Percentiles rank a stretch among this genome's conserved stretches.
Conservation (phyloP, 768 basidiomycete species). For the Naganishia kalamii region DNA sequence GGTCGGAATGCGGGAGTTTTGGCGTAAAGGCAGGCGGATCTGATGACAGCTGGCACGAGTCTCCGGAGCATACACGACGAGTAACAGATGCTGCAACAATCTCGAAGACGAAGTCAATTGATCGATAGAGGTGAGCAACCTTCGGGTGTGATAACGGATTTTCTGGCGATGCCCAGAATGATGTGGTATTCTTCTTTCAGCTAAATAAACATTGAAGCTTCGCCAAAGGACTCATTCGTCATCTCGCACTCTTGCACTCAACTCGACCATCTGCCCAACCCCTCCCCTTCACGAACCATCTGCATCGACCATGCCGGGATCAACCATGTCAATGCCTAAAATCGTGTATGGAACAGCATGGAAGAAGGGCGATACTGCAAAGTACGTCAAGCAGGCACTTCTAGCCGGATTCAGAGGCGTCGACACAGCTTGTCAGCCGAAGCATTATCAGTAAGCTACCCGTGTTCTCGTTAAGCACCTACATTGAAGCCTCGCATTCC, state of each 20-base stretch:
- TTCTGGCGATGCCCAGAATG: too few relatives aligned
- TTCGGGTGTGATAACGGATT: too few relatives aligned
- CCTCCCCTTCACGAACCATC: too few relatives aligned
- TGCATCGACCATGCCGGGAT: neutral
- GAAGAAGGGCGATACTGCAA: slow-evolving; percentile 66
- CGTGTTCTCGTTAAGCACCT: neutral
- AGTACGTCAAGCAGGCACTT: slow-evolving; percentile 65
- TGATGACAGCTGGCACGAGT: slow-evolving; percentile 9
- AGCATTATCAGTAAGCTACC: slow-evolving; percentile 36
- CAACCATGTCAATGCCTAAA: slow-evolving; percentile 27
- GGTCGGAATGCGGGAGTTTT: slow-evolving; percentile 1
- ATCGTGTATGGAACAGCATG: slow-evolving; percentile 52
- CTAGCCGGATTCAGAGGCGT: slow-evolving; percentile 71
- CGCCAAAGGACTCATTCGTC: too few relatives aligned
- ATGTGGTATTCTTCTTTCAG: too few relatives aligned
- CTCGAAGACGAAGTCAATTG: too few relatives aligned
- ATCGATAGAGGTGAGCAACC: too few relatives aligned
- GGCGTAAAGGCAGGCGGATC: neutral
- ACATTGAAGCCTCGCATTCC: slow-evolving; percentile 1
- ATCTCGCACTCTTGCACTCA: too few relatives aligned
- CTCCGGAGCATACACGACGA: slow-evolving; percentile 14
- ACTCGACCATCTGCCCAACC: too few relatives aligned
- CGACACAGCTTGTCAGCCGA: slow-evolving; percentile 62
- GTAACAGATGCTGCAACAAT: neutral
- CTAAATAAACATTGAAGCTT: too few relatives aligned